Evolutionary conservation across 768 basidiomycete species (phyloP), one percentile per base, ranked within the genome.

Genomic region (Omphalotus guepiniiformis): DNA sequence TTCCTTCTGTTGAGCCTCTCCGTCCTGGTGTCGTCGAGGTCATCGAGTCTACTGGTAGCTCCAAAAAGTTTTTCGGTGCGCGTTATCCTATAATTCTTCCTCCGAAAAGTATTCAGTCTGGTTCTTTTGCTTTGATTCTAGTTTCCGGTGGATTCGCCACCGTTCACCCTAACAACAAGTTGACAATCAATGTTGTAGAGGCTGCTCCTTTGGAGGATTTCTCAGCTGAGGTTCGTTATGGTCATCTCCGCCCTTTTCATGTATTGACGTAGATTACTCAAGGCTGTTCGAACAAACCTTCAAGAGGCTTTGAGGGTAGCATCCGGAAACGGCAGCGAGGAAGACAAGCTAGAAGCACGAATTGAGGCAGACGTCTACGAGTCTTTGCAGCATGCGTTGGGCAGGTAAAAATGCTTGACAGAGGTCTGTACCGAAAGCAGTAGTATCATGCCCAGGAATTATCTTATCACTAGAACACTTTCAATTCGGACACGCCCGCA

Each of bases 11-110:
- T 49, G 96, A 99, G 68, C 78, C 95, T 39, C 77, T 99, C 46
- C 88, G 90, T 62, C 88, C 96, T 34, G 96, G 96, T 64, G 76
- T 98, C 49, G 75, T 99, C 44, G 96, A 99, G 69, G 86, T 99
- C 56, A 81, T 98, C 55, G 95, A 97, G 71, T 71, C 82, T 9
- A 76, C 73, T 42, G 79, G 78, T 61, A 66, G 75, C 29, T 79
- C 84, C 48, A 94, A 96, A 79, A 98, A 95, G 74, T 98, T 89
- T 86, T 99, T 98, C 63, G 90, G 96, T 96, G 64, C 61, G 91
- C 71, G 25, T 13, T 22, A 16, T 4, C 6, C 6, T 12, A 9
- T 5, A 16, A 16, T 30, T 39, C 40, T 22, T 39, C 9, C 15
- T 19, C 3, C 39, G 30, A 42, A 26, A 39, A 46, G 12, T 28